Percentiles rank a stretch among this genome's conserved stretches.
phyloP scores from a whole-genome alignment of 768 basidiomycete species.

The Serendipita sp. region DNA sequence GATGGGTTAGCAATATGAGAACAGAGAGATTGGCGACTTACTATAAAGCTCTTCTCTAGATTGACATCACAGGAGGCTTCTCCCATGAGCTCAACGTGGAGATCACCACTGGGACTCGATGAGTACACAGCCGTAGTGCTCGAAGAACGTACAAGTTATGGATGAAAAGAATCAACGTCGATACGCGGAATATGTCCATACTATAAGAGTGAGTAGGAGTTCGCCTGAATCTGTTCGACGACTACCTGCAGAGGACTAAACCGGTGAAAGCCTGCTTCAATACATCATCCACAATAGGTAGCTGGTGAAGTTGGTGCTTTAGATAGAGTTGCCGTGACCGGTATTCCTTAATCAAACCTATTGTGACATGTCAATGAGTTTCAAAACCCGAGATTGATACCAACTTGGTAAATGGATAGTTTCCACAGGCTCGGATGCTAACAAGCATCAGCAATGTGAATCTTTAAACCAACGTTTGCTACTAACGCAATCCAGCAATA shows the following conservation, averaged over 20 bases:
- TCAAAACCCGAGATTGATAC: background rate
- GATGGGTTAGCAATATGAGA: conserved; percentile 6
- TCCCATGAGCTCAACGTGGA: conserved; percentile 69
- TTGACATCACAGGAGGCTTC: conserved; percentile 56
- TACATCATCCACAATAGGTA: conserved; percentile 54
- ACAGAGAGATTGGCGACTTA: conserved; percentile 21
- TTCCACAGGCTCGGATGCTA: background rate
- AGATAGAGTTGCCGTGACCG: conserved; percentile 69
- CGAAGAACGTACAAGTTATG: conserved; percentile 73
- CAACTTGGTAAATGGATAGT: background rate
- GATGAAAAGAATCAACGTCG: conserved; percentile 69
- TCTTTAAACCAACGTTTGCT: background rate
- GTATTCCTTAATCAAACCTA: conserved; percentile 79
- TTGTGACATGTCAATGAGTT: conserved; percentile 2
- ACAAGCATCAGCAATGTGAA: background rate
- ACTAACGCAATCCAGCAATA: conserved; percentile 64
- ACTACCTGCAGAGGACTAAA: conserved; percentile 81
- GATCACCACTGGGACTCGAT: conserved; percentile 50
- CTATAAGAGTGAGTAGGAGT: conserved; percentile 26
- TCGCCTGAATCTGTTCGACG: background rate
- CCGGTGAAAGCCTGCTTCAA: conserved; percentile 60
- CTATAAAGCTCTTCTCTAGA: conserved; percentile 72
- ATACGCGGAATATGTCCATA: conserved; percentile 49
- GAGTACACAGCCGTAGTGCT: background rate
- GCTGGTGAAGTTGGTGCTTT: conserved; percentile 61